phyloP scores from a whole-genome alignment of 2,329 filamentous ascomycete species.

The Pseudogymnoascus sp. region DNA sequence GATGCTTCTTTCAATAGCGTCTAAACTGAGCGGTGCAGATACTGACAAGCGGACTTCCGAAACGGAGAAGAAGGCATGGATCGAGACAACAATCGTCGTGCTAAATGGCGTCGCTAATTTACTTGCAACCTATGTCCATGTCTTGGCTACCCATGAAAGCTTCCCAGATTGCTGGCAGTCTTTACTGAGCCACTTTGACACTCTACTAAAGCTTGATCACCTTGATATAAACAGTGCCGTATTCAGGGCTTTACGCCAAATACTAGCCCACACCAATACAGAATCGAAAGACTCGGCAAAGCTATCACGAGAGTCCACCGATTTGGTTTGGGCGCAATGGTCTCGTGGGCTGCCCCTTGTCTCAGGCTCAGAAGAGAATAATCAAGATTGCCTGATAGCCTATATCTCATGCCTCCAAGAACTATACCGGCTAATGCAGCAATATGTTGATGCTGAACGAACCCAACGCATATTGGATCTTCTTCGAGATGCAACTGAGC shows the following conservation, averaged over 20 bases:
- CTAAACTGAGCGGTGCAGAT: conserved; percentile 38
- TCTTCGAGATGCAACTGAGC: conserved; percentile 60
- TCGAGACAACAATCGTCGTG: conserved; percentile 66
- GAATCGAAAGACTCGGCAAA: conserved; percentile 28
- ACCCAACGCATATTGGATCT: conserved; percentile 62
- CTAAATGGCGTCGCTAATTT: conserved; percentile 64
- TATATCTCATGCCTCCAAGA: conserved; percentile 70
- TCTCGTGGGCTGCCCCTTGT: conserved; percentile 51
- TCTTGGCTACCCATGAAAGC: conserved; percentile 54
- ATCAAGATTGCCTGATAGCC: conserved; percentile 76
- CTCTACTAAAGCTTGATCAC: conserved; percentile 51
- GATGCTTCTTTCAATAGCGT: conserved; percentile 62
- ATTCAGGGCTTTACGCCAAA: conserved; percentile 57
- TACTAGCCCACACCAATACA: conserved; percentile 42
- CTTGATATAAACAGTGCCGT: conserved; percentile 65
- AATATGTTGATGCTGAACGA: conserved; percentile 51
- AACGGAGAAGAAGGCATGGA: conserved; percentile 50
- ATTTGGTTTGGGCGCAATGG: conserved; percentile 63
- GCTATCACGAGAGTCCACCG: conserved; percentile 40
- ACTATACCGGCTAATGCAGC: conserved; percentile 66
- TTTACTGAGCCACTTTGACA: conserved; percentile 59
- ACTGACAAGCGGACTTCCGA: conserved; percentile 30
- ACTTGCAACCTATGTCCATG: conserved; percentile 66
- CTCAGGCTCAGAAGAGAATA: conserved; percentile 39
- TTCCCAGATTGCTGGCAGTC: conserved; percentile 70